Percentiles rank a stretch among this genome's conserved stretches.
Evolutionary conservation across 108 stramenopile genomes (phyloP).

Genomic region (Fistulifera solaris): DNA sequence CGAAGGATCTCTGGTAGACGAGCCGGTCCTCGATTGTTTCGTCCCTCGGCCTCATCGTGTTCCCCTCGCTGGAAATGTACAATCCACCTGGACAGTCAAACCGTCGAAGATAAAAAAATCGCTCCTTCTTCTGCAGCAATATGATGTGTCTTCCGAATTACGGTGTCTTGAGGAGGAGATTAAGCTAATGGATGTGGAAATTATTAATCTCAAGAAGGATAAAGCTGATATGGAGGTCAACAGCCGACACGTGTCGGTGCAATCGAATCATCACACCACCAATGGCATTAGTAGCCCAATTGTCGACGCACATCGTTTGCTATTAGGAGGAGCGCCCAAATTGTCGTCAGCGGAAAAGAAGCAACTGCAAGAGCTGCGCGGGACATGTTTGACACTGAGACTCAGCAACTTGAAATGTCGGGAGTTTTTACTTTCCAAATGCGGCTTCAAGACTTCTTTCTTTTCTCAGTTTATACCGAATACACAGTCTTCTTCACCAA

Average conservation of each 20-base stretch:
- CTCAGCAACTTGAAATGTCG: slow-evolving; percentile 11
- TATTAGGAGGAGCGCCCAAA: slow-evolving; percentile 6
- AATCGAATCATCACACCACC: too few relatives aligned
- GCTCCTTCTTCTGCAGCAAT: slow-evolving; percentile 3
- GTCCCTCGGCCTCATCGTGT: slow-evolving; percentile 7
- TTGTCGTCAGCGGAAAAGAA: slow-evolving; percentile 13
- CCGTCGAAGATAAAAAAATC: not conserved
- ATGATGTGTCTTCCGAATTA: slow-evolving; percentile 22
- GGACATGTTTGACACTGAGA: slow-evolving; percentile 27
- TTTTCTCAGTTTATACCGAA: not conserved
- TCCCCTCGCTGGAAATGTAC: not conserved
- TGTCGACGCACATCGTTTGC: slow-evolving; percentile 6
- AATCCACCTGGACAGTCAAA: not conserved
- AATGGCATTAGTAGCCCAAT: not conserved
- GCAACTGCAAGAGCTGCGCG: slow-evolving; percentile 21
- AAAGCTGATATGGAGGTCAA: slow-evolving; percentile 14
- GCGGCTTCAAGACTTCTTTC: slow-evolving; percentile 16
- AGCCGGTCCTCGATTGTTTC: not conserved
- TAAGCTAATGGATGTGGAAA: slow-evolving; percentile 23
- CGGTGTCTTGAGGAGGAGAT: slow-evolving; percentile 32
- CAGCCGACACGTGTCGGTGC: slow-evolving; percentile 3
- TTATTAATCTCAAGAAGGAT: slow-evolving; percentile 35
- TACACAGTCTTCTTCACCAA: not conserved
- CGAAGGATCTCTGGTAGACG: not conserved
- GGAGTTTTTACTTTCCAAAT: slow-evolving; percentile 24